A percentile compares a stretch with the other conserved stretches of the same genome.
Conservation (phyloP, 2,329 filamentous ascomycete species). For the Beauveria sp. region DNA sequence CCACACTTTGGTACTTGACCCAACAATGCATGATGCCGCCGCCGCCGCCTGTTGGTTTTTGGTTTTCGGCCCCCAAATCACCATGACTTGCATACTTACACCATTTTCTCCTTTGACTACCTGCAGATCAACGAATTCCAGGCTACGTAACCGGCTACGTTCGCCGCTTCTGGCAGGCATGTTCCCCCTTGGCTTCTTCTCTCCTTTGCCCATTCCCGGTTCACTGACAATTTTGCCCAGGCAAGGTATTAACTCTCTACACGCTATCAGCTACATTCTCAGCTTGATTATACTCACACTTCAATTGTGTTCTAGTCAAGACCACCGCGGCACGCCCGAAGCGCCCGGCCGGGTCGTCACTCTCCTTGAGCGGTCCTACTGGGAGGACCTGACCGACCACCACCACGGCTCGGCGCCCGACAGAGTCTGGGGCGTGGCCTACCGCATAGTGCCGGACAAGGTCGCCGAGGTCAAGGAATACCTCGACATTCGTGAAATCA, state of each 20-base stretch:
- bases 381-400: constrained; percentile 67
- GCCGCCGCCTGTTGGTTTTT: not conserved
- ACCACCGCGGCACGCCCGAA: constrained; percentile 86
- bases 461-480: constrained; percentile 80
- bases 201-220: not conserved
- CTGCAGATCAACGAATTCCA: constrained; percentile 68
- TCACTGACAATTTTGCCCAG: constrained; percentile 16
- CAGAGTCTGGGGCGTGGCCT: constrained; percentile 85
- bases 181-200: constrained; percentile 23
- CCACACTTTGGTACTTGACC: constrained; percentile 72
- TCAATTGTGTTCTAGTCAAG: constrained; percentile 52
- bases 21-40: not conserved
- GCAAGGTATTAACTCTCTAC: constrained; percentile 24
- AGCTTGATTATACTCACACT: not conserved
- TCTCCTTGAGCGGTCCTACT: constrained; percentile 76
- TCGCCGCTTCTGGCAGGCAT: constrained; percentile 93
- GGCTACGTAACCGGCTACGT: constrained; percentile 94
- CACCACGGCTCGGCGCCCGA: constrained; percentile 53
- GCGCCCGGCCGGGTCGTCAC: constrained; percentile 88
- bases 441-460: constrained; percentile 66
- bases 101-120: constrained; percentile 3
- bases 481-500: constrained; percentile 93
- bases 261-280: not conserved
- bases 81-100: constrained; percentile 1
- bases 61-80: not conserved